Evolutionary conservation across 2,329 filamentous ascomycete genomes (phyloP).

Genomic region (Pseudogymnoascus sp.): DNA sequence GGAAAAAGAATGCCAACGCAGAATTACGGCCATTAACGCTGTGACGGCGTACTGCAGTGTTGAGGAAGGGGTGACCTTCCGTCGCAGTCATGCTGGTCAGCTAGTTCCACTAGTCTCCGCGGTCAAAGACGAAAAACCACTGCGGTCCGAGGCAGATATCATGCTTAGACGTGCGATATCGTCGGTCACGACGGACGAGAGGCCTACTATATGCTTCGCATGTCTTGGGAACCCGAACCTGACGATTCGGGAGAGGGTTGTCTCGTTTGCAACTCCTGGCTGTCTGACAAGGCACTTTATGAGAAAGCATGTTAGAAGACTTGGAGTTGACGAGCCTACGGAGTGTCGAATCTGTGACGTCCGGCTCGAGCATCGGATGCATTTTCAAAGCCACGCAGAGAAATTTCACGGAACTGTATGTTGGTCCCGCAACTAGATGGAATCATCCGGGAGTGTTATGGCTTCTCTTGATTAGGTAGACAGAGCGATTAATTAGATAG

Average conservation of each 20-base stretch:
- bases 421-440: background rate
- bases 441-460: background rate
- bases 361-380: background rate
- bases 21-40: slow-evolving; percentile 14
- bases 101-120: background rate
- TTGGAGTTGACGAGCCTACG: background rate
- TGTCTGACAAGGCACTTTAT: slow-evolving; percentile 9
- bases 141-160: background rate
- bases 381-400: slow-evolving; percentile 3
- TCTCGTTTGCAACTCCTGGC: background rate
- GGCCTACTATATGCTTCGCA: slow-evolving; percentile 12
- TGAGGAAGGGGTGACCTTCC: slow-evolving; percentile 10
- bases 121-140: slow-evolving; percentile 11
- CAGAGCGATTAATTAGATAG: background rate
- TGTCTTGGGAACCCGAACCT: background rate
- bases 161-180: slow-evolving; percentile 12
- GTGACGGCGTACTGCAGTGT: slow-evolving; percentile 12
- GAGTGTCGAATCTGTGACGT: background rate
- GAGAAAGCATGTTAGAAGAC: slow-evolving; percentile 2
- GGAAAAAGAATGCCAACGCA: slow-evolving; percentile 12
- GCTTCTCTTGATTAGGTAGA: background rate
- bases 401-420: background rate
- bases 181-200: slow-evolving; percentile 14
- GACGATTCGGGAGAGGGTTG: background rate
- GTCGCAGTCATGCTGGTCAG: background rate